phyloP scores from a whole-genome alignment of 2,329 filamentous ascomycete species.

The Trichoderma oligosporum region DNA sequence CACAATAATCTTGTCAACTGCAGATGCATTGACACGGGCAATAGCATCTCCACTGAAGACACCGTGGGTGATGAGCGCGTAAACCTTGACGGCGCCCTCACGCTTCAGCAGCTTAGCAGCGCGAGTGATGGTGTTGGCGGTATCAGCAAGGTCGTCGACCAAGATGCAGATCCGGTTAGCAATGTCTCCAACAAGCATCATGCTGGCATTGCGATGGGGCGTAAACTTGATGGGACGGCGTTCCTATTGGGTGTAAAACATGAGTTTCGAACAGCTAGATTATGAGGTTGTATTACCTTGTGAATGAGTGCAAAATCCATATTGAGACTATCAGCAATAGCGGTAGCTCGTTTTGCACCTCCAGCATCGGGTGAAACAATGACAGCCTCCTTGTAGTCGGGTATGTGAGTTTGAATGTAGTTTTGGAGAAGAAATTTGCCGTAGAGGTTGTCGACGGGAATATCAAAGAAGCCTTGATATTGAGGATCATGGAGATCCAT shows the following conservation, averaged over 20 bases:
- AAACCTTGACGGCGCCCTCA: conserved; percentile 86
- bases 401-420: conserved; percentile 75
- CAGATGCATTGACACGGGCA: conserved; percentile 86
- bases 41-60: conserved; percentile 95
- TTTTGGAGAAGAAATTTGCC: conserved; percentile 69
- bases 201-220: conserved; percentile 85
- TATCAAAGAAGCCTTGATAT: conserved; percentile 98
- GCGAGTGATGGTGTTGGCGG: conserved; percentile 93
- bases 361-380: conserved; percentile 96
- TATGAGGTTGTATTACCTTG: conserved; percentile 57
- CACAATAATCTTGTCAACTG: conserved; percentile 88
- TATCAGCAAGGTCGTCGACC: conserved; percentile 92
- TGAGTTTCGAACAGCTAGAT: conserved; percentile 37
- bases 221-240: conserved; percentile 82
- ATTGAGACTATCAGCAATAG: conserved; percentile 87
- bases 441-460: conserved; percentile 96
- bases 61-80: conserved; percentile 89
- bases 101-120: conserved; percentile 96
- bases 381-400: conserved; percentile 79
- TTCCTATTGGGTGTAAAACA: conserved; percentile 58
- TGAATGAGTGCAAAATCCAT: conserved; percentile 98
- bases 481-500: conserved; percentile 97
- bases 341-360: conserved; percentile 91
- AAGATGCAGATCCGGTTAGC: conserved; percentile 78
- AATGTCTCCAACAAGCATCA: conserved; percentile 93